phyloP scores from a whole-genome alignment of 495 filamentous ascomycete genomes.

The Parmelia sp. region DNA sequence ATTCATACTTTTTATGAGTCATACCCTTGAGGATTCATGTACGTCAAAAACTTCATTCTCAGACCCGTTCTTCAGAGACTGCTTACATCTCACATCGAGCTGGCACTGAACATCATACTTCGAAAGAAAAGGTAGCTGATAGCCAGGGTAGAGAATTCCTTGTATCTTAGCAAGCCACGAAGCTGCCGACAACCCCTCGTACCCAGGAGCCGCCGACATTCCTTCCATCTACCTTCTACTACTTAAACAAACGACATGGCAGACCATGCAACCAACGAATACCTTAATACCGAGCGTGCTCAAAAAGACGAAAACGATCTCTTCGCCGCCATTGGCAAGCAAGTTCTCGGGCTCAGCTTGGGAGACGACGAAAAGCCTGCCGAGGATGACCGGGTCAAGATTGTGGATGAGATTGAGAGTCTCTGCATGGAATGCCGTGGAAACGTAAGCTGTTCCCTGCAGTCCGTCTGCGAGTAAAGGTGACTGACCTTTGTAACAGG shows the following conservation, averaged over 20 bases:
- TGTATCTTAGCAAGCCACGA: neutral
- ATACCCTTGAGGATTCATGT: neutral
- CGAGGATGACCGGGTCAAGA: slow-evolving; percentile 23
- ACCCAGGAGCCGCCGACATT: neutral
- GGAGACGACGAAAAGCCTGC: slow-evolving; percentile 38
- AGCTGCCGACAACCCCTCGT: neutral
- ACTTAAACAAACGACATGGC: slow-evolving; percentile 1
- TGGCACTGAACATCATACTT: neutral
- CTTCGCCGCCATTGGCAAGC: slow-evolving; percentile 24
- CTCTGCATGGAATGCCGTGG: slow-evolving; percentile 84
- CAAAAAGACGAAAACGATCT: slow-evolving; percentile 23
- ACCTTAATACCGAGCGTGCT: slow-evolving; percentile 18
- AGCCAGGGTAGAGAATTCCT: neutral
- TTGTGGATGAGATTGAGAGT: slow-evolving; percentile 50
- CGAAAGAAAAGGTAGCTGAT: neutral
- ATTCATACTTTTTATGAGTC: neutral
- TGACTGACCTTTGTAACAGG: slow-evolving; percentile 43
- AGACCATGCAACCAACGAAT: slow-evolving; percentile 21
- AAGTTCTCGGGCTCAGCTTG: slow-evolving; percentile 21
- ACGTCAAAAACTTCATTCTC: no score
- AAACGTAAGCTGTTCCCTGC: slow-evolving; percentile 52
- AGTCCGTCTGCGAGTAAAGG: slow-evolving; percentile 2
- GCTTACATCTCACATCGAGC: no score
- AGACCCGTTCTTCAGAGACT: no score
- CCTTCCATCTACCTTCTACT: neutral